phyloP scores from a whole-genome alignment of 106 monocot species.

The Dioscorea zingiberensis region DNA sequence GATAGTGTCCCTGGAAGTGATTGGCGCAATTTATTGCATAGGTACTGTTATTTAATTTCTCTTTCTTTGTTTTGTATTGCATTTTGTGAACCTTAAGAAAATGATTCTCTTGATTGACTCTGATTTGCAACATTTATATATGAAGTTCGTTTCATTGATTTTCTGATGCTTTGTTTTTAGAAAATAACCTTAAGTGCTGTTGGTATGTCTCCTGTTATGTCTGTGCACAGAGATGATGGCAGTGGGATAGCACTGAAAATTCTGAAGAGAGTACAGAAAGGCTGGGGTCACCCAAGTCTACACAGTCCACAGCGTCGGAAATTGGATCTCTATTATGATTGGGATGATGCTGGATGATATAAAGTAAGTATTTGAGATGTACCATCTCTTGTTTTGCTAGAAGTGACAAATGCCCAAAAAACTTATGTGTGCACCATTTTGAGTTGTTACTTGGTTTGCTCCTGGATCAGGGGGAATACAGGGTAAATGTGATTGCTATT shows the following conservation, averaged over 20 bases:
- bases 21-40: slow-evolving; percentile 64
- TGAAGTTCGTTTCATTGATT: too few species aligned
- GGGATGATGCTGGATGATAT: slow-evolving; percentile 21
- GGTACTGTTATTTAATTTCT: slow-evolving; percentile 30
- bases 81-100: neutral
- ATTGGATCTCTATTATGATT: slow-evolving; percentile 19
- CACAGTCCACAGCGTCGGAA: slow-evolving; percentile 29
- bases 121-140: too few species aligned
- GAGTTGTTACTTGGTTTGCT: too few species aligned
- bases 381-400: too few species aligned
- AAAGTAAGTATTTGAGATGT: too few species aligned
- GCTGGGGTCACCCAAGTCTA: slow-evolving; percentile 89
- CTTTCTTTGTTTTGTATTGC: neutral
- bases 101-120: neutral
- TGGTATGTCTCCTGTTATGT: neutral
- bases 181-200: too few species aligned
- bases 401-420: too few species aligned
- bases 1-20: slow-evolving; percentile 28
- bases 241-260: slow-evolving; percentile 64
- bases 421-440: too few species aligned
- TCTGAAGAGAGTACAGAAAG: slow-evolving; percentile 77
- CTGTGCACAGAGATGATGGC: slow-evolving; percentile 78
- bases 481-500: too few species aligned
- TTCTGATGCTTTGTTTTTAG: too few species aligned
- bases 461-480: too few species aligned